Evolutionary conservation across 306 rosid species (phyloP), one percentile per base, ranked within the genome.

Genomic region (Lagenaria siceraria): DNA sequence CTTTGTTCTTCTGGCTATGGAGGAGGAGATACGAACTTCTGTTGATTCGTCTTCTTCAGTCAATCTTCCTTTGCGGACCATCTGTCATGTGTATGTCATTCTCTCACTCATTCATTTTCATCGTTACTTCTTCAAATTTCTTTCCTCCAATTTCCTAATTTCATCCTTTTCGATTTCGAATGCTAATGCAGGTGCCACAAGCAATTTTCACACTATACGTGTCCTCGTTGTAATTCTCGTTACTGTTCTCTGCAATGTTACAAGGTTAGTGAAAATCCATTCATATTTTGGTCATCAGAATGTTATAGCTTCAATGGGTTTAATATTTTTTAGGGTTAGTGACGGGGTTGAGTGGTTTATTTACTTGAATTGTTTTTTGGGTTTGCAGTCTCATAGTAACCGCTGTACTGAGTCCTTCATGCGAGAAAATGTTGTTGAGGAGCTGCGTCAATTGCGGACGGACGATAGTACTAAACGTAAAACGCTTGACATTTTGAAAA

Each of bases 161-260:
- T 63, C 70, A 15, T 33, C 38, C 11, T 35, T 51, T 36, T 81
- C 10, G 12, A 13, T 22, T 51, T 5, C 10, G 9, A 21, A 24
- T 76, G 33, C 55, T 18, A 82, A 15, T 8, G 74, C 87, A 94
- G 98, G 38, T 92, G 98, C 78, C 97, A 89, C 82, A 95, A 89
- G 86, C 98, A 95, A 74, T 95, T 95, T 80, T 95, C 97, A 24
- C 93, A 90, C 36, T 95, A 92, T 81, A 90, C 98, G 7, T 95
- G 97, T 73, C 98, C 98, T 78, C 93, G 97, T 18, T 95, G 98
- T 86, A 95, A 92, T 85, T 90, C 96, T 0, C 88, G 93, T 11
- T 95, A 90, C 82, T 92, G 97, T 56, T 95, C 97, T 43, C 90
- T 92, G 70, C 97, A 75, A 22, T 95, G 97, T 82, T 92, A 92